A percentile compares a stretch with the other conserved stretches of the same genome.
Conservation (phyloP, 805 yeast species). For the Starmerella bombi region DNA sequence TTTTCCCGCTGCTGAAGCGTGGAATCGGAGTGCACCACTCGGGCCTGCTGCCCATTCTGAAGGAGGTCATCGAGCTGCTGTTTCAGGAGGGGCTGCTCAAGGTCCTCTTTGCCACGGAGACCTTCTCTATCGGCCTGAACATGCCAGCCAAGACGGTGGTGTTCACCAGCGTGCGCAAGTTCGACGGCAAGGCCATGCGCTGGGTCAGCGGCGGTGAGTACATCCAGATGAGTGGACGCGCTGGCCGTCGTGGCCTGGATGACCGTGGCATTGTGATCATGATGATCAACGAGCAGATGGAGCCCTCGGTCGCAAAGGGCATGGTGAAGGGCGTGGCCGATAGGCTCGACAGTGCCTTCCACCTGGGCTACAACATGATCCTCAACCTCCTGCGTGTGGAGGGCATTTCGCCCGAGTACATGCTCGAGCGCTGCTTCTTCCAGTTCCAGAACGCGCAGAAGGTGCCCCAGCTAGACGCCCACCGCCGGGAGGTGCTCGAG, state of each 20-base stretch:
- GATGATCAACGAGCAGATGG: conserved; percentile 99
- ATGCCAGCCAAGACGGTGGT: conserved; percentile 99
- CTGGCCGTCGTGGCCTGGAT: conserved; percentile 98
- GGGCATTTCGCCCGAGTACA: conserved; percentile 94
- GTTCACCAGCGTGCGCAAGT: conserved; percentile 90
- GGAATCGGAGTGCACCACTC: conserved; percentile 99
- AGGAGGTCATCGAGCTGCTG: conserved; percentile 88
- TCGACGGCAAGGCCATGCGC: conserved; percentile 96
- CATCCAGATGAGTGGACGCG: conserved; percentile 99
- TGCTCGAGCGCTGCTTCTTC: conserved; percentile 86
- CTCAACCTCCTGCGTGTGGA: conserved; percentile 90
- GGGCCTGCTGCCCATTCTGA: conserved; percentile 82
- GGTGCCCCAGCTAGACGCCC: conserved; percentile 70
- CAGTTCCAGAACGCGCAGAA: conserved; percentile 90
- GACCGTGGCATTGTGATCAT: conserved; percentile 97
- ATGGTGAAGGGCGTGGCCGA: conserved; percentile 99
- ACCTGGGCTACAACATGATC: conserved; percentile 93
- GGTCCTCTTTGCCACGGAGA: conserved; percentile 93
- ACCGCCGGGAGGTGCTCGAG: conserved; percentile 41
- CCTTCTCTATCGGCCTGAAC: conserved; percentile 93
- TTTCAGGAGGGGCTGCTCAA: conserved; percentile 94
- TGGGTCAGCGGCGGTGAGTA: conserved; percentile 99
- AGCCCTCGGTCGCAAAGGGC: conserved; percentile 96
- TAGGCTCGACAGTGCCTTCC: conserved; percentile 93
- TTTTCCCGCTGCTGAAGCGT: conserved; percentile 74